These are phyloP conservation scores for Phialocephala subalpina DNA, from an alignment of 2,329 filamentous ascomycete genomes.

Conservation along the genomic window DNA sequence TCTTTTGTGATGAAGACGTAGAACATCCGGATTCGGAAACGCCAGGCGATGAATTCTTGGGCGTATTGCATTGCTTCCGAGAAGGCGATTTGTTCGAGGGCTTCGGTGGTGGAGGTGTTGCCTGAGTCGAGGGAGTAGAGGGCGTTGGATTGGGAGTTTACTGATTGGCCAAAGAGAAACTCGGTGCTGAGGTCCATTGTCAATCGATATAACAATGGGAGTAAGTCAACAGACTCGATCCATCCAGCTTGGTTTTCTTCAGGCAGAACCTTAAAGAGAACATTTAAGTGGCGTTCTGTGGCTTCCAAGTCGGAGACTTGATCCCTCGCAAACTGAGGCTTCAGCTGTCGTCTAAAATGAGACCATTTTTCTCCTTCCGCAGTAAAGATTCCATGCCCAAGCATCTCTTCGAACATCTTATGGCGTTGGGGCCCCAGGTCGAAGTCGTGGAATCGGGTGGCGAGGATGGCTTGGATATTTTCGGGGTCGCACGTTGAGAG, in stretches of 20 bases:
- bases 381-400: conserved; percentile 51
- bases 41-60: conserved; percentile 44
- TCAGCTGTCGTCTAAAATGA: conserved; percentile 47
- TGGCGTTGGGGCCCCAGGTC: conserved; percentile 44
- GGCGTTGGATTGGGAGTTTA: conserved; percentile 53
- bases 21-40: conserved; percentile 40
- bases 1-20: conserved; percentile 39
- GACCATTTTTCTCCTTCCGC: conserved; percentile 48
- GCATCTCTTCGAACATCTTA: conserved; percentile 39
- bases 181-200: conserved; percentile 65
- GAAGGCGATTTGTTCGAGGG: conserved; percentile 44
- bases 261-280: conserved; percentile 39
- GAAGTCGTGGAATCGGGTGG: conserved; percentile 46
- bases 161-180: conserved; percentile 64
- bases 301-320: conserved; percentile 46
- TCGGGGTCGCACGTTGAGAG: conserved; percentile 51
- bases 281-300: conserved; percentile 60
- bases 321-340: conserved; percentile 47
- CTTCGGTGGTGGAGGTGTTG: conserved; percentile 23
- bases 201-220: conserved; percentile 64
- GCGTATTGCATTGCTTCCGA: conserved; percentile 48
- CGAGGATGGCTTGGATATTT: conserved; percentile 44
- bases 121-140: conserved; percentile 37
- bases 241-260: conserved; percentile 29
- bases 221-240: conserved; percentile 57